A percentile compares a stretch with the other conserved stretches of the same genome.
phyloP scores from a whole-genome alignment of 2,329 filamentous ascomycete species.

The Fusarium domesticum region DNA sequence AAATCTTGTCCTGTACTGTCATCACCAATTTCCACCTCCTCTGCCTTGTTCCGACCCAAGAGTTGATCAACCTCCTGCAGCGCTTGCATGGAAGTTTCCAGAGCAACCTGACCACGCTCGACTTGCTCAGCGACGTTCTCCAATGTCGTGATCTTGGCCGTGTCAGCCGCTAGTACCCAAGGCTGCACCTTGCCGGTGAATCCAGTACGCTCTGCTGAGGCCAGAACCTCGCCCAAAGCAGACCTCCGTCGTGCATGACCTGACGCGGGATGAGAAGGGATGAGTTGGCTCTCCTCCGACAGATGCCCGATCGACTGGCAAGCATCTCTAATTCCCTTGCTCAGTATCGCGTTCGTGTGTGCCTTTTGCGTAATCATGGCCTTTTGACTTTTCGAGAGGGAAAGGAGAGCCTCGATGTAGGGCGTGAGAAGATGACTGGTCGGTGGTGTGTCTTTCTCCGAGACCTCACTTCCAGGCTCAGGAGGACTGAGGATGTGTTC shows the following conservation, averaged over 20 bases:
- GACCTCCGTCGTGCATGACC: constrained; percentile 33
- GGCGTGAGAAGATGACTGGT: constrained; percentile 50
- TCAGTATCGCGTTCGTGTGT: constrained; percentile 50
- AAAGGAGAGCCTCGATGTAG: constrained; percentile 53
- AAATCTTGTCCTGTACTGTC: constrained; percentile 29
- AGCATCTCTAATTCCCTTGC: constrained; percentile 50
- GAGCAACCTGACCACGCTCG: constrained; percentile 54
- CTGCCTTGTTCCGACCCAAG: constrained; percentile 38
- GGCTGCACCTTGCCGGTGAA: constrained; percentile 47
- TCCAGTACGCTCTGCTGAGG: constrained; percentile 37
- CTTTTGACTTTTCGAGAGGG: constrained; percentile 55
- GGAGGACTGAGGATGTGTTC: constrained; percentile 19
- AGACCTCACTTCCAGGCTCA: constrained; percentile 6
- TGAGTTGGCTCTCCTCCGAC: constrained; percentile 60
- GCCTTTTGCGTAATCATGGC: constrained; percentile 56
- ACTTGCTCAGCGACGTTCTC: constrained; percentile 59
- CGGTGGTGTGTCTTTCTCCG: constrained; percentile 18
- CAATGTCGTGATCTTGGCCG: constrained; percentile 57
- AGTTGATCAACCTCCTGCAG: constrained; percentile 50
- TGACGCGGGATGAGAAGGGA: constrained; percentile 50
- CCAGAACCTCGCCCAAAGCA: constrained; percentile 46
- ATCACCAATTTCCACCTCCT: constrained; percentile 19
- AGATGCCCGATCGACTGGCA: constrained; percentile 52
- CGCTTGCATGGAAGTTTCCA: constrained; percentile 50
- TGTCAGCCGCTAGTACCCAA: constrained; percentile 60